A percentile compares a stretch with the other conserved stretches of the same genome.
Evolutionary conservation across 148 eudicot species (phyloP).

Genomic region (Hydrangea macrophylla): DNA sequence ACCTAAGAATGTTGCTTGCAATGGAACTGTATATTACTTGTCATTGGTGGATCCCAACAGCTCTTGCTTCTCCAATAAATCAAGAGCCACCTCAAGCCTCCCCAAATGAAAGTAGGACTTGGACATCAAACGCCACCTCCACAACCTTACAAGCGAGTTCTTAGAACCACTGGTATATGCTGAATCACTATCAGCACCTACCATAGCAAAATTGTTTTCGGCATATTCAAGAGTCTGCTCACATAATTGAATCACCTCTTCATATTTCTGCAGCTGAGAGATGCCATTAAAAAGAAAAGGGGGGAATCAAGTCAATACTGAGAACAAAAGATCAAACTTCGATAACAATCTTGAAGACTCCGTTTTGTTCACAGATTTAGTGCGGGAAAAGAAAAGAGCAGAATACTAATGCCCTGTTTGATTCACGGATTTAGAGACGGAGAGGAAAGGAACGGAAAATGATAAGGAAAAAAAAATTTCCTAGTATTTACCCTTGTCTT

Average conservation of each 20-base stretch:
- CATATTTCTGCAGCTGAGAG: conserved; percentile 64
- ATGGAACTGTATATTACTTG: conserved; percentile 27
- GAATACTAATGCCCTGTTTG: no score
- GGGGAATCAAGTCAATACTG: conserved; percentile 14
- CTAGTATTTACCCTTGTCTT: no score
- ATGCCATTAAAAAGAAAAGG: conserved; percentile 21
- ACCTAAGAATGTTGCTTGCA: background rate
- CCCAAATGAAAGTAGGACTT: conserved; percentile 78
- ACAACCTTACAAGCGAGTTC: conserved; percentile 27
- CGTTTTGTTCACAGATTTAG: background rate
- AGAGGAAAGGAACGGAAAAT: no score
- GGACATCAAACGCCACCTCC: conserved; percentile 64
- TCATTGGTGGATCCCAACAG: conserved; percentile 28
- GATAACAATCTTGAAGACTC: conserved; percentile 1
- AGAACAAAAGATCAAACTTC: conserved; percentile 7
- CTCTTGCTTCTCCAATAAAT: conserved; percentile 56
- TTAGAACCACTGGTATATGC: conserved; percentile 22
- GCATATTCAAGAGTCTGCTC: conserved; percentile 69
- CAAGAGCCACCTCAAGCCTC: conserved; percentile 78
- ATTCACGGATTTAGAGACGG: no score
- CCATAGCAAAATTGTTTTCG: conserved; percentile 48
- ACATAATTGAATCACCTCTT: conserved; percentile 72
- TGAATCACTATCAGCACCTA: conserved; percentile 17
- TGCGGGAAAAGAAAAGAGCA: no score
- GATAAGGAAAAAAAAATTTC: no score